Evolutionary conservation across 176 grass and related monocot genomes (phyloP).

Genomic region (Eleusine indica): DNA sequence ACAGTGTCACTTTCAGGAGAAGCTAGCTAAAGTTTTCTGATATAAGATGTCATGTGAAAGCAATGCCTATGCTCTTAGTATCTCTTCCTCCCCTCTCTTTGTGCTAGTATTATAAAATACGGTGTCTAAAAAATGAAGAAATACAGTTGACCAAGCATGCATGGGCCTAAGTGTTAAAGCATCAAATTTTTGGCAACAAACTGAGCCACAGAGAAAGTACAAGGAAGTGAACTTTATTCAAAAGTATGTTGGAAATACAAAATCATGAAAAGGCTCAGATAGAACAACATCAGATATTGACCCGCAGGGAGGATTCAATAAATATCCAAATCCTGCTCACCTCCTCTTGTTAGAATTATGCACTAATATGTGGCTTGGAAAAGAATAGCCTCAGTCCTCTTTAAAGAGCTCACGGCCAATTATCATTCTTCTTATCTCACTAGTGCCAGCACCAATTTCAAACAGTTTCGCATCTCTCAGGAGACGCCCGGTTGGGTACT

Average conservation of each 20-base stretch:
- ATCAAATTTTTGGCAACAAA: conserved; percentile 7
- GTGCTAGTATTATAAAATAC: conserved; percentile 11
- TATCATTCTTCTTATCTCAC: conserved; percentile 95
- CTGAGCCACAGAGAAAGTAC: conserved; percentile 18
- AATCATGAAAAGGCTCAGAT: conserved; percentile 24
- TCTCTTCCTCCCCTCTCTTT: background rate
- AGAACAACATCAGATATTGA: conserved; percentile 14
- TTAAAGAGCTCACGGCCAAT: conserved; percentile 97
- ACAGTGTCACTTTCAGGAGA: background rate
- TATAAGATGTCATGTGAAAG: conserved; percentile 9
- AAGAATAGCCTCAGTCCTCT: conserved; percentile 56
- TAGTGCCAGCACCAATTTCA: conserved; percentile 98
- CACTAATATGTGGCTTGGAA: conserved; percentile 32
- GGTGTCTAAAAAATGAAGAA: background rate
- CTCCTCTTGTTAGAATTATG: conserved; percentile 32
- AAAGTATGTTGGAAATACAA: conserved; percentile 34
- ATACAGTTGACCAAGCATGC: background rate
- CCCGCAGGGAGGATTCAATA: background rate
- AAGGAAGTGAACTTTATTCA: conserved; percentile 38
- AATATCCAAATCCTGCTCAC: conserved; percentile 44
- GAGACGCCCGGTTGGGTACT: conserved; percentile 94
- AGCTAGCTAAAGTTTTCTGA: background rate
- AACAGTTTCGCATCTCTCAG: conserved; percentile 99
- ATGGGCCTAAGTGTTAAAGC: background rate
- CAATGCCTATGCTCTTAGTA: background rate